A percentile compares a stretch with the other conserved stretches of the same genome.
Evolutionary conservation across 2,329 filamentous ascomycete species (phyloP).

Genomic region (Nigrospora sphaerica): DNA sequence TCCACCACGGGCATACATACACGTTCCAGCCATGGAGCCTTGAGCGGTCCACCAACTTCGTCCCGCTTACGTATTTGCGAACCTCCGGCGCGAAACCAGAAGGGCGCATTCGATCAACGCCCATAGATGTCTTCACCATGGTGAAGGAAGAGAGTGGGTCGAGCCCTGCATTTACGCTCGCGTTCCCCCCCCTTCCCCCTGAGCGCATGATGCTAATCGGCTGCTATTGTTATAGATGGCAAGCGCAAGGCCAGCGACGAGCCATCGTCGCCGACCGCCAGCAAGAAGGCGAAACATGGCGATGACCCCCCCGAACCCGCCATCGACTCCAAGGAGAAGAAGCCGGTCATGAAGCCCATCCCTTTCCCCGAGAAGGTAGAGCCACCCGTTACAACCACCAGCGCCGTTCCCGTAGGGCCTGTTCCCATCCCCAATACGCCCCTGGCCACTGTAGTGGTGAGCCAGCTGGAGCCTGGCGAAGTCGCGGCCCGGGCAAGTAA

Average conservation of each 20-base stretch:
- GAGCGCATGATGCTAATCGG: slow-evolving; percentile 4
- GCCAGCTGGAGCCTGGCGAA: too few relatives aligned
- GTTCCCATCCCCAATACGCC: too few relatives aligned
- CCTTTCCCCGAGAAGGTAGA: slow-evolving; percentile 82
- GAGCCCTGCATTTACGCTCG: background rate
- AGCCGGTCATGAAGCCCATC: slow-evolving; percentile 54
- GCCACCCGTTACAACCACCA: background rate
- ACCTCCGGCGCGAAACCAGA: background rate
- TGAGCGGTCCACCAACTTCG: too few relatives aligned
- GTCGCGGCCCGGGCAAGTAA: too few relatives aligned
- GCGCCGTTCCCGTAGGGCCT: background rate
- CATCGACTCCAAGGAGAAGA: slow-evolving; percentile 32
- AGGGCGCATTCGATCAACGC: background rate
- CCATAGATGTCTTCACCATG: slow-evolving; percentile 10
- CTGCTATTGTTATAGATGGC: slow-evolving; percentile 27
- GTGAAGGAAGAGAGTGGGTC: slow-evolving; percentile 34
- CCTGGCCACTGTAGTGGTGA: too few relatives aligned
- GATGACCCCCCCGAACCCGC: slow-evolving; percentile 27
- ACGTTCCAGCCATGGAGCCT: too few relatives aligned
- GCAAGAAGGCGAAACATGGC: slow-evolving; percentile 58
- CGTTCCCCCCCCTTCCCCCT: background rate
- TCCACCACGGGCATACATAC: too few relatives aligned
- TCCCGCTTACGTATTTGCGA: slow-evolving; percentile 1
- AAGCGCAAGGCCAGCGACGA: slow-evolving; percentile 72
- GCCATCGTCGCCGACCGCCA: slow-evolving; percentile 50